Percentiles rank a stretch among this genome's conserved stretches.
phyloP scores from a whole-genome alignment of 768 basidiomycete genomes.

The Fistulinella prunicolor region DNA sequence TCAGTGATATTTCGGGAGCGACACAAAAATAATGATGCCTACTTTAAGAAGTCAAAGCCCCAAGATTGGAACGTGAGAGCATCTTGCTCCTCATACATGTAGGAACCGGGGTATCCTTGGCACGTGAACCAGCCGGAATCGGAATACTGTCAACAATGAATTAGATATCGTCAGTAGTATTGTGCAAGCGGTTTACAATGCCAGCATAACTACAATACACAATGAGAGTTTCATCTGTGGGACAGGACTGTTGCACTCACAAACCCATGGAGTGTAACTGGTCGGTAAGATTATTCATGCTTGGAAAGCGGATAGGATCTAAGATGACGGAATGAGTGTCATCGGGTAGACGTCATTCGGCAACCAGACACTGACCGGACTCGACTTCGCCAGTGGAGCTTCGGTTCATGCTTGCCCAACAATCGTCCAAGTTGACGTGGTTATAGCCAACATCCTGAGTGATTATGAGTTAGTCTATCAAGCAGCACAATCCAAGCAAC shows the following conservation, averaged over 20 bases:
- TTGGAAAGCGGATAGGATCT: constrained; percentile 53
- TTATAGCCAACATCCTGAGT: constrained; percentile 54
- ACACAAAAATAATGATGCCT: constrained; percentile 14
- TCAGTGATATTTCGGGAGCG: neutral
- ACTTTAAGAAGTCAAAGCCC: constrained; percentile 68
- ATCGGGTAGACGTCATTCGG: too few species aligned
- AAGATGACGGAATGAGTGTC: neutral
- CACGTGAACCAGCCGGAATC: constrained; percentile 71
- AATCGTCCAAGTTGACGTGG: constrained; percentile 62
- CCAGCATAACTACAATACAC: constrained; percentile 47
- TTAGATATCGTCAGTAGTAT: neutral
- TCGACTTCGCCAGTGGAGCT: constrained; percentile 50
- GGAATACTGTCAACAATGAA: constrained; percentile 44
- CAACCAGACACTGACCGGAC: constrained; percentile 39
- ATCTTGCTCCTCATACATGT: constrained; percentile 58
- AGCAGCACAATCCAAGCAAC: neutral
- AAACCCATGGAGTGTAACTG: constrained; percentile 54
- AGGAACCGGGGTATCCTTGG: constrained; percentile 58
- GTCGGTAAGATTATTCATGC: constrained; percentile 53
- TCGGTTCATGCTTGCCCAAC: constrained; percentile 56
- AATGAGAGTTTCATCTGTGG: constrained; percentile 1
- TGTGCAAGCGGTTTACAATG: constrained; percentile 41
- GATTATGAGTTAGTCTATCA: constrained; percentile 1
- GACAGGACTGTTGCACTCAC: constrained; percentile 33
- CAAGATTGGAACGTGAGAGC: constrained; percentile 54